Base-by-base conservation (phyloP, 768 basidiomycete species). In the Mrakia gelida region DNA sequence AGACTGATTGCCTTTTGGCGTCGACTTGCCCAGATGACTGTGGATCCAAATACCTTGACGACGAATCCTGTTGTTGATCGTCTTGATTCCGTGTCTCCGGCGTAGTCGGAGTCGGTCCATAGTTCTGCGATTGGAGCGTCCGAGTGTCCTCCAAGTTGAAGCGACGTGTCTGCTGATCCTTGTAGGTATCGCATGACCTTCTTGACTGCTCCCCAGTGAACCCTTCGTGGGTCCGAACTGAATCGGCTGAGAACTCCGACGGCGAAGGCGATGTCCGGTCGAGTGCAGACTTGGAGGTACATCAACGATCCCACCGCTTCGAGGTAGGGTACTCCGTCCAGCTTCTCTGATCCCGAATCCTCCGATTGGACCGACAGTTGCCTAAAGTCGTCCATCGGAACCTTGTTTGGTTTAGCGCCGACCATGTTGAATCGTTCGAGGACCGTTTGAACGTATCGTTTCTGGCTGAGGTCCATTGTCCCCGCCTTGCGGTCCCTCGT, bases 71-170 rank as follows among this genome's bases (percentile, higher is more conserved):
- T 65, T 15, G 63, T 67, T 23, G 75, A 75, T 5, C 43, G 41
- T 21, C 75, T 26, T 16, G 43, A 63, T 18, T 67, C 63, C 5
- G 26, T 23, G 63, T 75, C 75, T 49, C 75, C 75, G 32, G 75
- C 75, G 30, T 45, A 67, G 63, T 75, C 75, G 7, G 62, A 26
- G 65, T 75, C 75, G 62, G 34, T 67, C 32, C 52, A 75, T n/a
- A 67, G 41, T 65, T 65, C 63, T 30, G 34, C 63, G 63, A 65
- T 30, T 16, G 63, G 63, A 41, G 61, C n/a, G 63, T 65, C 63
- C 16, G 61, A 26, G 15, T 52, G 34, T 26, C 56, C 75, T 16
- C 75, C 75, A 16, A 75, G 38, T 23, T 13, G 18, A 52, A 43
- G 61, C 16, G 23, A 38, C 23, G 18, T 28, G 75, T 67, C 62